Base-by-base conservation (phyloP, 768 basidiomycete species). In the Obba rivulosa region DNA sequence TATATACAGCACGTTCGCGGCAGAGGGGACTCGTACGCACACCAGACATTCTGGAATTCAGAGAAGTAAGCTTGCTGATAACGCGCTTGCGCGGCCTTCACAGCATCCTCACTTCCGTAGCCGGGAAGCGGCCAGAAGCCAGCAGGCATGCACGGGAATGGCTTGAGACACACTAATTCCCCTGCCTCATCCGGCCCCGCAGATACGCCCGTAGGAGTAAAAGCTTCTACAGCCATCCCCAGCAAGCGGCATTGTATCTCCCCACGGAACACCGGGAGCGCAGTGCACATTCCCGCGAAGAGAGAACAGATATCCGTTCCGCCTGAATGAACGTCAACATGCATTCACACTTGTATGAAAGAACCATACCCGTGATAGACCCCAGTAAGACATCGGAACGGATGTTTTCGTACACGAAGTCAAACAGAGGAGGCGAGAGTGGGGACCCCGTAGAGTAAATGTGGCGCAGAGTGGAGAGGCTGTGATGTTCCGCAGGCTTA, bases 241-340 rank as follows among this genome's bases (percentile, higher is more conserved):
- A 89, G 73, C 78, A 87, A 80, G 24, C 87, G 77, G 53, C 85
- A 86, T 65, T 92, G 88, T 36, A 92, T 81, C 64, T 92, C 88
- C 17, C 88, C 87, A 45, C 80, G 76, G 67, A 81, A 86, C 1
- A 90, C 87, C 3, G 87, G 87, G 38, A 90, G 72, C 16, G 79
- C 78, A 43, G 83, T 78, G 60, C 77, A 82, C 76, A 87, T 80
- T 16, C 87, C 88, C 39, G 85, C 87, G 66, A 92, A 90, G 22
- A 90, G 72, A 35, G 87, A 90, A 61, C 88, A 90, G 39, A 90
- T 88, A 58, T 92, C 88, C 8, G 87, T 87, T 13, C 88, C 88
- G 42, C 87, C 87, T 85, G 62, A 13, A 50, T 14, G 20, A 13
- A 34, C 20, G 43, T 28, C 31, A 20, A 11, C 36, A 34, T 34